These are phyloP conservation scores for Pseudogymnoascus sp. DNA, from an alignment of 2,329 filamentous ascomycete genomes.

Conservation along the genomic window DNA sequence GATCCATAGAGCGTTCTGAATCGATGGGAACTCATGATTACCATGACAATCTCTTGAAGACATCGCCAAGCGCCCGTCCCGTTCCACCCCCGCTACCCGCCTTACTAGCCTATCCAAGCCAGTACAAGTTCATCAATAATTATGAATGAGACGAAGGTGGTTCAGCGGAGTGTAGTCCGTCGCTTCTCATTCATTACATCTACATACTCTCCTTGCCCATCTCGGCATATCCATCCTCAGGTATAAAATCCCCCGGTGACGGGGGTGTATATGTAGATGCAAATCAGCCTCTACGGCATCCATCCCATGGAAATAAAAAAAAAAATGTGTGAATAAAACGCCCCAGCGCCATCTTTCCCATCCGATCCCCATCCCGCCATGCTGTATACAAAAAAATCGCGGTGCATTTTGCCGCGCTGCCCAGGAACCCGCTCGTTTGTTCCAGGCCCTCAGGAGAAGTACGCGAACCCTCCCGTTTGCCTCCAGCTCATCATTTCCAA, in stretches of 20 bases:
- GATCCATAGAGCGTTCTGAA: background rate
- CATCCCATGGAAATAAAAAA: background rate
- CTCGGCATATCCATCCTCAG: background rate
- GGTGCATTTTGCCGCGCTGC: background rate
- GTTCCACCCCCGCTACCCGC: background rate
- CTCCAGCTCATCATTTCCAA: background rate
- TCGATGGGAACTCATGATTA: background rate
- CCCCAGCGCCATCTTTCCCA: background rate
- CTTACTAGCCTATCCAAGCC: background rate
- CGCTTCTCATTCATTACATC: conserved; percentile 1
- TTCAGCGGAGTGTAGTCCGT: background rate
- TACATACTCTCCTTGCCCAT: background rate
- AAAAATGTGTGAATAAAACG: background rate
- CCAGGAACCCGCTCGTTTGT: conserved; percentile 2
- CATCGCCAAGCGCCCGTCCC: background rate
- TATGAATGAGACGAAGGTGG: background rate
- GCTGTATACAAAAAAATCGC: background rate
- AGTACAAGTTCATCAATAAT: background rate
- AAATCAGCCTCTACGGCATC: background rate
- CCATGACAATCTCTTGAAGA: background rate
- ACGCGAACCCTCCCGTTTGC: background rate
- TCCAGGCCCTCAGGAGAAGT: background rate
- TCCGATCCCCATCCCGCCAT: background rate
- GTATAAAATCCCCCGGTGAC: background rate
- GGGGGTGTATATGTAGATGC: background rate